Base-by-base conservation (phyloP, 495 filamentous ascomycete genomes). In the Lepidopterella palustris region DNA sequence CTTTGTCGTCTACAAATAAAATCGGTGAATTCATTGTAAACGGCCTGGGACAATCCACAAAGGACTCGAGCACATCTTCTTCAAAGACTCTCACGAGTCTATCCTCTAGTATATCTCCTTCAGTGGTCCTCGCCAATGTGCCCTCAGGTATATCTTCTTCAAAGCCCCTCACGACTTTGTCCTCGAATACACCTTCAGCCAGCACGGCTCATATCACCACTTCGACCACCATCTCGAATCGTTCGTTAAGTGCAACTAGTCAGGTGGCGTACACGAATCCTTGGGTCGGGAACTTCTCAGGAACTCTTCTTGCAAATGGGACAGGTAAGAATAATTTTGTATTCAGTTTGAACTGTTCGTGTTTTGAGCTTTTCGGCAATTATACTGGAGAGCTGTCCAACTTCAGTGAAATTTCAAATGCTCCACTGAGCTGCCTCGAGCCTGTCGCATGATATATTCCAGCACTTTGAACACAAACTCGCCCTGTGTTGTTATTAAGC, bases 271-370 rank as follows among this genome's bases (percentile, higher is more conserved):
- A 61, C 25, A 45, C 51, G 10, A 61, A 61, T 29, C 59, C 59
- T 32, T 61, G 59, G 59, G 59, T 47, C 13, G 59, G 59, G 6
- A 61, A 61, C 21, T 61, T 56, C 21, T 56, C 52, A 5, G 45
- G 35, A 21, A 42, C 59, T 27, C 50, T 57, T 18, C 40, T 53
- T 40, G 4, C 28, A 25, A 53, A 25, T 24, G 59, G 59, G 24
- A 61, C 42, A 1, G 59, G 59, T 26, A 31, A 31, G 49, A 27
- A 55, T 10, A 20, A 3, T 26, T 27, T 23, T 25, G 1, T 9
- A 25, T 24, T 42, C 35, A 42, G 18, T 42, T 3, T 42, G n/a
- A n/a, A n/a, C n/a, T n/a, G n/a, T n/a, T n/a, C n/a, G n/a, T n/a
- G n/a, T n/a, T n/a, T n/a, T n/a, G n/a, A n/a, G n/a, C n/a, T n/a